These are phyloP conservation scores for Antarctomyces pellizariae DNA, from an alignment of 495 filamentous ascomycete genomes.

Conservation along the genomic window DNA sequence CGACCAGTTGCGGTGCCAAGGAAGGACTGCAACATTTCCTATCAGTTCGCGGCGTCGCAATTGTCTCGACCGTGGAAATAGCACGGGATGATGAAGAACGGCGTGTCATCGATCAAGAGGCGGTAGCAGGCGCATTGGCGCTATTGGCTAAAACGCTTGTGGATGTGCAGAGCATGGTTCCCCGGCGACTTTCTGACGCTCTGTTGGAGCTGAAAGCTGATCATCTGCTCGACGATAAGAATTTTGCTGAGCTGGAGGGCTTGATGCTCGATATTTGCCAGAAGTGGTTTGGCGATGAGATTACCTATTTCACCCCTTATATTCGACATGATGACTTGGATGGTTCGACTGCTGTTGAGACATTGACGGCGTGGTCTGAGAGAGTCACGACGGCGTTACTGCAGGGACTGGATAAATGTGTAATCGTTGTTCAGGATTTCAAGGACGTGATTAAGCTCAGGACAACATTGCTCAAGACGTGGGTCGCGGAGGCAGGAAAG, in stretches of 20 bases:
- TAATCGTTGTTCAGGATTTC: conserved; percentile 36
- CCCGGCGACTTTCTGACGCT: conserved; percentile 44
- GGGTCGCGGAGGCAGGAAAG: conserved; percentile 35
- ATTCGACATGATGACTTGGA: conserved; percentile 66
- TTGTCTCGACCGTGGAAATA: conserved; percentile 34
- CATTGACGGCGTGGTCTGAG: conserved; percentile 50
- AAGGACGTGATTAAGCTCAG: conserved; percentile 42
- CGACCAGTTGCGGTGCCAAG: conserved; percentile 55
- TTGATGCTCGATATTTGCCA: conserved; percentile 63
- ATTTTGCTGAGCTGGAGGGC: conserved; percentile 38
- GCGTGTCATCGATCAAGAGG: conserved; percentile 12
- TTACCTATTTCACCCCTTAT: conserved; percentile 73
- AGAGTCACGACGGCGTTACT: conserved; percentile 42
- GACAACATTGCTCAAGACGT: conserved; percentile 43
- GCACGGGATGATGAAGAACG: conserved; percentile 13
- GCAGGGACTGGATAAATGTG: conserved; percentile 26
- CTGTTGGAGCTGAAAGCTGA: conserved; percentile 42
- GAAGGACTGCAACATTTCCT: conserved; percentile 72
- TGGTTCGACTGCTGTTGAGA: conserved; percentile 33
- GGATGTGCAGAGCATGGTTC: conserved; percentile 51
- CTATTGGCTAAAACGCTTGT: conserved; percentile 58
- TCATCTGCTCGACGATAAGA: conserved; percentile 43
- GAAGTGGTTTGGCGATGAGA: conserved; percentile 63
- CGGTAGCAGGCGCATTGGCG: conserved; percentile 25
- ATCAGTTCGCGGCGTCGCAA: conserved; percentile 40